Conservation (phyloP, 176 grass and related monocot species). For the Rhynchospora tenuis region DNA sequence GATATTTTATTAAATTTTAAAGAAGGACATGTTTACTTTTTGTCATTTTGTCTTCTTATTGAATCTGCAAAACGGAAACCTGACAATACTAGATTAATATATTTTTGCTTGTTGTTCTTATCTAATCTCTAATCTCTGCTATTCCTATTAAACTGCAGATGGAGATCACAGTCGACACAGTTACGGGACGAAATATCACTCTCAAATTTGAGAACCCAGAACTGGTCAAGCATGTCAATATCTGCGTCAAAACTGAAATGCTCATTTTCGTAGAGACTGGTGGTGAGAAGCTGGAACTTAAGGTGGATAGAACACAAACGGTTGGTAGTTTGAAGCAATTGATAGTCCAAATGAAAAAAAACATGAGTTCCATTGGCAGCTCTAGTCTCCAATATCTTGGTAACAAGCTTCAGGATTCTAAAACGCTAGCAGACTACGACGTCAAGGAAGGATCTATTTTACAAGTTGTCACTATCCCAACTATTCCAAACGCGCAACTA, state of each 20-base stretch:
- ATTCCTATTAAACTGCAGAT: not conserved
- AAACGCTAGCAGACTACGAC: not conserved
- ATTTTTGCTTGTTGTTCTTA: not conserved
- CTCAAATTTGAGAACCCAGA: not conserved
- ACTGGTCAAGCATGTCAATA: not conserved
- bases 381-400: not conserved
- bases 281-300: not conserved
- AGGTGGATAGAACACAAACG: not conserved
- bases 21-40: too few species aligned
- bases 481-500: too few species aligned
- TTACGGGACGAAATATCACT: conserved; percentile 12
- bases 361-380: not conserved
- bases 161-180: conserved; percentile 24
- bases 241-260: not conserved
- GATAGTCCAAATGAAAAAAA: not conserved
- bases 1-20: too few species aligned
- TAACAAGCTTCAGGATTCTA: not conserved
- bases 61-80: too few species aligned
- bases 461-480: too few species aligned
- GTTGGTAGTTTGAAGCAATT: not conserved
- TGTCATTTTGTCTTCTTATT: too few species aligned
- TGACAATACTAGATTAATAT: not conserved
- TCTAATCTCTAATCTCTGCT: not conserved
- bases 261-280: not conserved
- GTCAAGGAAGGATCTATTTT: not conserved